Evolutionary conservation across 1,284 basidiomycete genomes (phyloP), one percentile per base, ranked within the genome.

Genomic region (Sparassis latifolia): DNA sequence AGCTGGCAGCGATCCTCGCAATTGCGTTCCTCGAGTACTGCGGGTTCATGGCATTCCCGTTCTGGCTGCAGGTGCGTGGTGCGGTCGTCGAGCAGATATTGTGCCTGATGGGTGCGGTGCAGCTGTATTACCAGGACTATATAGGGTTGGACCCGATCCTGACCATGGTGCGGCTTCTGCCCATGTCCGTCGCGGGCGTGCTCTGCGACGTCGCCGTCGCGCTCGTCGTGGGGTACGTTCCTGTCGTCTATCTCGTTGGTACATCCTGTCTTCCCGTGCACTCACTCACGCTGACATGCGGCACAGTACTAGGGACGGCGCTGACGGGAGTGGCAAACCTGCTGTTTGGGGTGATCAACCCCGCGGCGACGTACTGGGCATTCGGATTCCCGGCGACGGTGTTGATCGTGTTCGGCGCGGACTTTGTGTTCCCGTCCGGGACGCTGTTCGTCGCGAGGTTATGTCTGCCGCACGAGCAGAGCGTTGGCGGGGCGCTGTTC

Each of bases 81-180:
- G 30, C 6, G 20, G 27, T 12, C 39, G 10, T 12, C 30, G 6
- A 3, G 2, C 9, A 20, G 0, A 5, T 2, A 33, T 20, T 20
- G 12, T 52, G 52, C 30, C 52, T 45, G 20, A 56, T 55, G 53
- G 44, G 33, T 10, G 30, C 31, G 42, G 20, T 32, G 7, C 30
- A 20, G 20, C 20, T 20, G 20, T 20, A 20, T 20, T 20, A 20
- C 20, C 20, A 20, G 28, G 5, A 80, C 45, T 89, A 82, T 60
- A 60, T 73, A 50, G 61, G 66, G 1, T 66, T 80, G 42, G 69
- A 68, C 4, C 77, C 86, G 0, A 70, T 94, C 32, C 71, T 77
- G 10, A 85, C 89, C 0, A 89, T 92, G 68, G 63, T 92, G 29
- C 81, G 88, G 5, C 75, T 94, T 55, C 57, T 93, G 3, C 92